Evolutionary conservation across 345 rosid genomes (phyloP).

Genomic region (Lepidium aucheri): DNA sequence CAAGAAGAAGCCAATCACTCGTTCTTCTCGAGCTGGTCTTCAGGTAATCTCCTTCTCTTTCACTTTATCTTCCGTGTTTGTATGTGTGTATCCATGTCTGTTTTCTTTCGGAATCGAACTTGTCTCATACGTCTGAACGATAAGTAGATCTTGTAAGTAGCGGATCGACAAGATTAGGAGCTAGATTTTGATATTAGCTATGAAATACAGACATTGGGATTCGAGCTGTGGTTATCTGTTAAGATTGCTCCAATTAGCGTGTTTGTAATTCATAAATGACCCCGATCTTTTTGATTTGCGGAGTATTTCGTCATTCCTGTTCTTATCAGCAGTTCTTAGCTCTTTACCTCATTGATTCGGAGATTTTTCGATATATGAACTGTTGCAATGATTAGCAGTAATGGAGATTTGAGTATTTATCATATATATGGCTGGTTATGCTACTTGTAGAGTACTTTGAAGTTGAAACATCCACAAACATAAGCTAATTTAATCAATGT

Average conservation of each 20-base stretch:
- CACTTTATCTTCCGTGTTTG: not conserved
- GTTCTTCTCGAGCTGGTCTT: slow-evolving; percentile 81
- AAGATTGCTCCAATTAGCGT: not conserved
- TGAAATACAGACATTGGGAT: not conserved
- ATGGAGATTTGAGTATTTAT: not conserved
- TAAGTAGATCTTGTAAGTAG: not conserved
- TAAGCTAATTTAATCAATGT: not conserved
- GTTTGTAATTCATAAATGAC: not conserved
- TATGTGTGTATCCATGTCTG: not conserved
- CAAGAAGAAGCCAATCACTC: slow-evolving; percentile 65
- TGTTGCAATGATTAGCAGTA: not conserved
- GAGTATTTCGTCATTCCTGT: not conserved
- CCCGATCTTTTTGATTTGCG: not conserved
- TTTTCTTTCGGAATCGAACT: not conserved
- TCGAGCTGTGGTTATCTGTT: not conserved
- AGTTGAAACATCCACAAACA: not conserved
- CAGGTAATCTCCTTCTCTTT: slow-evolving; percentile 34
- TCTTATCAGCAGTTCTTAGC: not conserved
- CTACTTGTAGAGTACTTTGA: not conserved
- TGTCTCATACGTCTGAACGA: not conserved
- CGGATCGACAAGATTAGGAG: slow-evolving; percentile 13
- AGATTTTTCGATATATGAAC: not conserved
- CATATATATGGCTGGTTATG: not conserved
- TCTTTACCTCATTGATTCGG: not conserved
- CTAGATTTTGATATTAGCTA: not conserved